Percentiles rank a stretch among this genome's conserved stretches.
phyloP scores from a whole-genome alignment of 495 filamentous ascomycete genomes.

The Penicillium paradoxum region DNA sequence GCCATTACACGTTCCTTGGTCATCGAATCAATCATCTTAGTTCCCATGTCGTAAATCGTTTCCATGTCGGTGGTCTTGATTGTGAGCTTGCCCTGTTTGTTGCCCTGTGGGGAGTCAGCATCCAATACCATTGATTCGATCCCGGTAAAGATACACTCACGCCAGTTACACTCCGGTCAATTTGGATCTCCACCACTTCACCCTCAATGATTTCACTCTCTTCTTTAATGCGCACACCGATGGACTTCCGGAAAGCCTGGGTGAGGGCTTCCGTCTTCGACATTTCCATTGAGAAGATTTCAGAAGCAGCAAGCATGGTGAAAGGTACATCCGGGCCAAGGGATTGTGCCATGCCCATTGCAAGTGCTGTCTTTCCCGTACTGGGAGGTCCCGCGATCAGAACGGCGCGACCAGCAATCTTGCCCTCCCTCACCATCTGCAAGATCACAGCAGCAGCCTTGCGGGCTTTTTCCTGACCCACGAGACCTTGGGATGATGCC shows the following conservation, averaged over 20 bases:
- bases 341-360: conserved; percentile 97
- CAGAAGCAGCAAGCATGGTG: conserved; percentile 88
- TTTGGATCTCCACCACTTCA: conserved; percentile 98
- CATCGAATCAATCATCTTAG: conserved; percentile 99
- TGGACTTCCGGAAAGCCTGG: conserved; percentile 95
- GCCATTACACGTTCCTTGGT: conserved; percentile 98
- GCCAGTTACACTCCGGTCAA: conserved; percentile 93
- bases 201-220: conserved; percentile 99
- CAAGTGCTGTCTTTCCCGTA: conserved; percentile 97
- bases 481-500: conserved; percentile 84
- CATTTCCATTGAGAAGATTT: conserved; percentile 99
- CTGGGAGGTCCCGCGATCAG: conserved; percentile 95
- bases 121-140: background rate
- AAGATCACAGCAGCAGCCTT: conserved; percentile 94
- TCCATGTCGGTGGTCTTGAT: conserved; percentile 99
- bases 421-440: conserved; percentile 97
- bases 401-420: conserved; percentile 93
- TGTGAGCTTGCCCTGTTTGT: conserved; percentile 97
- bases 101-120: conserved; percentile 48
- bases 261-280: conserved; percentile 97
- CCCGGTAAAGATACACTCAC: conserved; percentile 34
- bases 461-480: conserved; percentile 92
- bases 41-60: conserved; percentile 98
- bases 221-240: conserved; percentile 94
- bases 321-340: conserved; percentile 92